These are phyloP conservation scores for Plantago rigida DNA, from an alignment of 305 asterid genomes.

Conservation along the genomic window DNA sequence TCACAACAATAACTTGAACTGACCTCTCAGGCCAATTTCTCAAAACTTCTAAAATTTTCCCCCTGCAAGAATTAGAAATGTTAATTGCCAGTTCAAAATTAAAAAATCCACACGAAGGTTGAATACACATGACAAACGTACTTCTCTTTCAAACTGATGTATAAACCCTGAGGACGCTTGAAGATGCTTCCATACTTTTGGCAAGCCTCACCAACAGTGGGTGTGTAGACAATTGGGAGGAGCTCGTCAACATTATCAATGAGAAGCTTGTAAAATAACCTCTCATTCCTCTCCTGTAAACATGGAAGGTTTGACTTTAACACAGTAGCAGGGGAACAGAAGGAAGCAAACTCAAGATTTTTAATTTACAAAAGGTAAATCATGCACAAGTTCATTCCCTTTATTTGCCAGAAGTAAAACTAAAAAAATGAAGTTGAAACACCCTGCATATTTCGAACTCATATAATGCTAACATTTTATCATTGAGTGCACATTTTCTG, in stretches of 20 bases:
- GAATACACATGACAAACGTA: constrained; percentile 24
- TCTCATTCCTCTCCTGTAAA: constrained; percentile 70
- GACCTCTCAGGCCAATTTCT: constrained; percentile 77
- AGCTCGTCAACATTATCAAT: constrained; percentile 78
- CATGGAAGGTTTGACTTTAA: constrained; percentile 3
- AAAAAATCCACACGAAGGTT: constrained; percentile 12
- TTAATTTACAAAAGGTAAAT: too few species aligned
- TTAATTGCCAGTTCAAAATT: constrained; percentile 17
- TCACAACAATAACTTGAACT: constrained; percentile 76
- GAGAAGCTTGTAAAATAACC: constrained; percentile 79
- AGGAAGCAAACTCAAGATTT: neutral
- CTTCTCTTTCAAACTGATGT: constrained; percentile 78
- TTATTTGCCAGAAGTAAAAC: too few species aligned
- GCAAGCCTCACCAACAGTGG: constrained; percentile 77
- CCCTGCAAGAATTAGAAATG: constrained; percentile 33
- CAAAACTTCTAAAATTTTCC: constrained; percentile 71
- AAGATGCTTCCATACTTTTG: constrained; percentile 71
- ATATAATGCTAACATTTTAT: too few species aligned
- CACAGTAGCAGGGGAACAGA: neutral
- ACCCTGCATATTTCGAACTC: too few species aligned
- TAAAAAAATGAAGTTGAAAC: too few species aligned
- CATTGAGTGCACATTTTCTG: neutral
- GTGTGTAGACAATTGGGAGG: constrained; percentile 76
- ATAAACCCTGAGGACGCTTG: constrained; percentile 76
- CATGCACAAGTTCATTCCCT: too few species aligned